Evolutionary conservation across 208 protist species (phyloP).

Genomic region (Trypanosoma rangeli): DNA sequence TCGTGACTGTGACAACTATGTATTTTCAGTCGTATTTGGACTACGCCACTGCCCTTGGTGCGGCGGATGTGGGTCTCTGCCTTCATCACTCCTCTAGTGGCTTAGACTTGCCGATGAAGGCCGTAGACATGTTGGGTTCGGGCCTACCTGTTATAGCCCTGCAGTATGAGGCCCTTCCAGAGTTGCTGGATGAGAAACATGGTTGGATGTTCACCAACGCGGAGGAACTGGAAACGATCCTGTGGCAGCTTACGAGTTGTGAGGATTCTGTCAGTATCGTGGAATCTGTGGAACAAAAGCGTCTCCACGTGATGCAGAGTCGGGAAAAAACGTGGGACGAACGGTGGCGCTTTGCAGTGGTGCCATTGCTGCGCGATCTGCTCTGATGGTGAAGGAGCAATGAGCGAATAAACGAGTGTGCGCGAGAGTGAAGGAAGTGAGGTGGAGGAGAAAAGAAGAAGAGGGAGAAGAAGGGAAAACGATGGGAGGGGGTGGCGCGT

Average conservation of each 20-base stretch:
- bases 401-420: neutral
- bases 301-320: slow-evolving; percentile 5
- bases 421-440: neutral
- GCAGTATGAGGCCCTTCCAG: slow-evolving; percentile 81
- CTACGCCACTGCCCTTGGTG: slow-evolving; percentile 92
- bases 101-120: slow-evolving; percentile 98
- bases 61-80: slow-evolving; percentile 94
- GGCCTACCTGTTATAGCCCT: slow-evolving; percentile 92
- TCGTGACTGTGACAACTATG: slow-evolving; percentile 80
- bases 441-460: neutral
- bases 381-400: neutral
- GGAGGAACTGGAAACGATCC: slow-evolving; percentile 52
- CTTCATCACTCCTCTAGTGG: slow-evolving; percentile 94
- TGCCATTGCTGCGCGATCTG: slow-evolving; percentile 38
- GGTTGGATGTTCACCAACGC: slow-evolving; percentile 67
- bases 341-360: slow-evolving; percentile 48
- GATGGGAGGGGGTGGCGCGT: too few relatives aligned
- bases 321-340: slow-evolving; percentile 54
- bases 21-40: slow-evolving; percentile 93
- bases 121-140: slow-evolving; percentile 96
- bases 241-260: slow-evolving; percentile 25
- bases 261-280: too few relatives aligned
- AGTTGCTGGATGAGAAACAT: slow-evolving; percentile 80
- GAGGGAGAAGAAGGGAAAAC: neutral
- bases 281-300: slow-evolving; percentile 12